phyloP scores from a whole-genome alignment of 441 rosid genomes.

The Pelargonium citronellum region DNA sequence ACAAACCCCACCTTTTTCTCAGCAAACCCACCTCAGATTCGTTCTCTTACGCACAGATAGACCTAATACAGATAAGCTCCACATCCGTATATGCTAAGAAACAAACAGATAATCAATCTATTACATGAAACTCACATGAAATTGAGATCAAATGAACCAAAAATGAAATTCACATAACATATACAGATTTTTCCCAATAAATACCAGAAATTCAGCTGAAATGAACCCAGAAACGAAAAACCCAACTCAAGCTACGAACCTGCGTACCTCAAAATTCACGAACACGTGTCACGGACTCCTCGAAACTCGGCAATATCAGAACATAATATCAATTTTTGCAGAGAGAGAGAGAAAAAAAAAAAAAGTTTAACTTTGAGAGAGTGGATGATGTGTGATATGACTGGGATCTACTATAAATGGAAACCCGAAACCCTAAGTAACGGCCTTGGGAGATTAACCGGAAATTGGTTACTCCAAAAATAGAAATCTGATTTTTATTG shows the following conservation, averaged over 20 bases:
- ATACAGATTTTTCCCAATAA: slow-evolving; percentile 3
- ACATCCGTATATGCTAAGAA: background rate
- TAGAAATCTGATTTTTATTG: background rate
- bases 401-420: background rate
- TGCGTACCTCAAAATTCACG: slow-evolving; percentile 2
- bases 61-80: background rate
- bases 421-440: background rate
- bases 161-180: background rate
- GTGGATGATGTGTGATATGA: background rate
- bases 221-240: background rate
- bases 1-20: slow-evolving; percentile 6
- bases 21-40: slow-evolving; percentile 29
- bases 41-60: slow-evolving; percentile 18
- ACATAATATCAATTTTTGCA: slow-evolving; percentile 1
- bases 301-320: background rate
- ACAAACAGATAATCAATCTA: background rate
- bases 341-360: background rate
- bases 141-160: slow-evolving; percentile 18
- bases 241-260: background rate
- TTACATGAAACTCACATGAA: slow-evolving; percentile 14
- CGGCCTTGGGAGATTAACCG: background rate
- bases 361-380: background rate
- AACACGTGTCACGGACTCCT: background rate
- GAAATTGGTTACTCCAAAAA: background rate
- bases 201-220: background rate